Percentiles rank a stretch among this genome's conserved stretches.
Evolutionary conservation across 306 rosid genomes (phyloP).

Genomic region (Amphicarpaea edgeworthii): DNA sequence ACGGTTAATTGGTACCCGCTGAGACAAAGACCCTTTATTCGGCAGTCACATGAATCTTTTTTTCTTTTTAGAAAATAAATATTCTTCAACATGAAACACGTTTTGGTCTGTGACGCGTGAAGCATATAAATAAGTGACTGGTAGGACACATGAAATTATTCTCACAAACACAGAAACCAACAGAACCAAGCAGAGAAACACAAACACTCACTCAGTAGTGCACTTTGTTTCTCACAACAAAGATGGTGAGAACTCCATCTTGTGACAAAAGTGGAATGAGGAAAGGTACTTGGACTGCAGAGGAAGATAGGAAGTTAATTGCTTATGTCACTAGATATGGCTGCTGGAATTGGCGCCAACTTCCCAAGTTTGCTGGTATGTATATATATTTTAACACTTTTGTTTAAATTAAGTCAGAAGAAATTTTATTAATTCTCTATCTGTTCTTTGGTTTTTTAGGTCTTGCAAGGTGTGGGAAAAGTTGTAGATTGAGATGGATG

Average conservation of each 20-base stretch:
- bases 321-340: slow-evolving; percentile 90
- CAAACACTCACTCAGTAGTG: neutral
- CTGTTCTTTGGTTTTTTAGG: slow-evolving; percentile 35
- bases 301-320: slow-evolving; percentile 74
- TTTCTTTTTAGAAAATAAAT: neutral
- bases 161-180: neutral
- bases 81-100: slow-evolving; percentile 24
- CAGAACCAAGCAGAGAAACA: neutral
- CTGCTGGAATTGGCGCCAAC: slow-evolving; percentile 96
- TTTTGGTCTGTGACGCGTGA: slow-evolving; percentile 28
- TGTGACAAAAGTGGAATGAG: slow-evolving; percentile 71
- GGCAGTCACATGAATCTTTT: slow-evolving; percentile 31
- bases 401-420: neutral
- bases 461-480: slow-evolving; percentile 54
- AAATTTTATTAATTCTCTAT: neutral
- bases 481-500: slow-evolving; percentile 59
- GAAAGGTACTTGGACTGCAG: slow-evolving; percentile 87
- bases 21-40: slow-evolving; percentile 20
- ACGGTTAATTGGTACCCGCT: neutral
- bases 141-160: neutral
- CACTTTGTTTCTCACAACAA: neutral
- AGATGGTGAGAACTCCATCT: slow-evolving; percentile 77
- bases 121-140: slow-evolving; percentile 31
- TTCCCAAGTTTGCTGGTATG: slow-evolving; percentile 85
- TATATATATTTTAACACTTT: slow-evolving; percentile 5